Evolutionary conservation across 208 protist species (phyloP).

Genomic region (Naegleria fowleri): DNA sequence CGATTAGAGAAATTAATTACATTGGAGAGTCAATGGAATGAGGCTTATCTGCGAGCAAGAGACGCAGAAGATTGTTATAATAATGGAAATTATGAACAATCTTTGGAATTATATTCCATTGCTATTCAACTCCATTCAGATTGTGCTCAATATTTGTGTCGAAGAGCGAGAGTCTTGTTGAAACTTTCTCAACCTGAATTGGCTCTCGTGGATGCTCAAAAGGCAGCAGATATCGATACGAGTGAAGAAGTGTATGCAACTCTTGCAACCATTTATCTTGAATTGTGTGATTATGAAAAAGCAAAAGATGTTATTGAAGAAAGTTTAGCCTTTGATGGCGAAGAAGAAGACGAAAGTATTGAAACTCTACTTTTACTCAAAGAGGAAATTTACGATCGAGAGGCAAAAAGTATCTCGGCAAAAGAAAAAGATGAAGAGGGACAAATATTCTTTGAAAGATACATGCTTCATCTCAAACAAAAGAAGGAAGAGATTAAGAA

Average conservation of each 20-base stretch:
- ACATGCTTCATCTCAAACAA: not conserved
- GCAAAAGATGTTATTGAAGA: not conserved
- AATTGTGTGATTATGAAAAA: conserved; percentile 5
- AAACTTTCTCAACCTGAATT: not conserved
- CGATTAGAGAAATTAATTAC: not conserved
- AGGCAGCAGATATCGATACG: not conserved
- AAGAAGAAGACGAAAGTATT: not conserved
- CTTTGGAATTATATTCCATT: not conserved
- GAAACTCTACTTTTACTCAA: not conserved
- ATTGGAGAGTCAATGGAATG: not conserved
- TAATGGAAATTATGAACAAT: not conserved
- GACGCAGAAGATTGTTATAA: not conserved
- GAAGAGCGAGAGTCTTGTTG: not conserved
- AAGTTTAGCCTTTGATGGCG: not conserved
- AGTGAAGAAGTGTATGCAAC: not conserved
- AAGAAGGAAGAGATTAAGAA: not conserved
- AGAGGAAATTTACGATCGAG: conserved; percentile 6
- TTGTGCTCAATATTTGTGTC: not conserved
- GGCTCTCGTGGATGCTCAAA: not conserved
- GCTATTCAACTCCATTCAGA: not conserved
- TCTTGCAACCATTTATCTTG: not conserved
- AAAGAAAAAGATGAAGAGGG: conserved; percentile 17
- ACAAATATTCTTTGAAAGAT: conserved; percentile 3
- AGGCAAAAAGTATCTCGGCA: not conserved
- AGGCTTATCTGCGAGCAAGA: not conserved